A percentile compares a stretch with the other conserved stretches of the same genome.
These are phyloP conservation scores for Morella rubra DNA, from an alignment of 306 rosid species.

Conservation along the genomic window DNA sequence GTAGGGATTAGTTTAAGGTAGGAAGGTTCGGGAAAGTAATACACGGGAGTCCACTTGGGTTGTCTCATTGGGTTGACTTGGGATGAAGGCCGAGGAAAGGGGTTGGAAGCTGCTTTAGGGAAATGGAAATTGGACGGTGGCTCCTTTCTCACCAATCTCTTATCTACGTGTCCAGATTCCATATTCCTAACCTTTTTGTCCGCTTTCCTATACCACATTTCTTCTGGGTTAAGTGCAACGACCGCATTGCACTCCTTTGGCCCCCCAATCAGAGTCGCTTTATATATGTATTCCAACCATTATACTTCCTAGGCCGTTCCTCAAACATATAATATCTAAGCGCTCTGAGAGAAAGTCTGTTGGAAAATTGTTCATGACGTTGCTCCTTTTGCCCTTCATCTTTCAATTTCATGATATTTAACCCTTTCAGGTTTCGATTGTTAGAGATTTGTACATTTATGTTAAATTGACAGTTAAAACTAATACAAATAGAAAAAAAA, in stretches of 20 bases:
- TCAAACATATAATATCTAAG: too few relatives aligned
- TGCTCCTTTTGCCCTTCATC: too few relatives aligned
- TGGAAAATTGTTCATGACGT: too few relatives aligned
- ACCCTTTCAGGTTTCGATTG: too few relatives aligned
- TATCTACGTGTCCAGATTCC: conserved; percentile 13
- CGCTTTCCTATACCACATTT: background rate
- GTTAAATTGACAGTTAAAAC: too few relatives aligned
- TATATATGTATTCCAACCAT: too few relatives aligned
- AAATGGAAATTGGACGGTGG: conserved; percentile 28
- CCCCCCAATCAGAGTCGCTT: background rate
- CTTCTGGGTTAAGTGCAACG: background rate
- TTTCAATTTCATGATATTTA: too few relatives aligned
- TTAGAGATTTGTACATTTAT: too few relatives aligned
- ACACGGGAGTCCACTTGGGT: background rate
- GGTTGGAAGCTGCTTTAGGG: background rate
- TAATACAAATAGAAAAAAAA: too few relatives aligned
- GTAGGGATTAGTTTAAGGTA: background rate
- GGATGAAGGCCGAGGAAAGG: background rate
- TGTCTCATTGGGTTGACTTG: conserved; percentile 7
- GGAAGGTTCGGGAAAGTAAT: conserved; percentile 3
- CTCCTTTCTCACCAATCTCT: conserved; percentile 6
- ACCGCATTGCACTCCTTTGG: background rate
- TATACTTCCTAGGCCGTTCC: too few relatives aligned
- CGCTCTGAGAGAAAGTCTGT: too few relatives aligned
- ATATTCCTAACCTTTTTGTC: conserved; percentile 18